Percentiles rank a stretch among this genome's conserved stretches.
Evolutionary conservation across 257 asterid genomes (phyloP).

Genomic region (Mitragyna speciosa): DNA sequence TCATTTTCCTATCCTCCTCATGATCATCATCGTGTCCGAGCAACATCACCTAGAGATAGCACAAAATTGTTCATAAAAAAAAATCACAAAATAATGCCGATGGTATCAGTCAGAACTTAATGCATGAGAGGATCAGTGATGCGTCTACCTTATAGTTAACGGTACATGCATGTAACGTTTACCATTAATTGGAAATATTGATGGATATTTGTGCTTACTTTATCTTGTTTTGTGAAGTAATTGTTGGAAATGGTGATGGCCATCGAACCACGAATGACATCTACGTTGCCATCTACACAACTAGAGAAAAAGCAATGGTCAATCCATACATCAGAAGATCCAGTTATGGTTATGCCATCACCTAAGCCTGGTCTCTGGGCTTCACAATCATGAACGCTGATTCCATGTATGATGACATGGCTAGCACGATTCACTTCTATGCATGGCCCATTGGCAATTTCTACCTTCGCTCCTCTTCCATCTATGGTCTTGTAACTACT

Average conservation of each 20-base stretch:
- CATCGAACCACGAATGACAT: constrained; percentile 73
- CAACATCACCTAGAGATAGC: constrained; percentile 38
- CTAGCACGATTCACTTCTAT: constrained; percentile 4
- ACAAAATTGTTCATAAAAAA: not conserved
- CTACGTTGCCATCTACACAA: constrained; percentile 61
- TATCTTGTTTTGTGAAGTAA: constrained; percentile 73
- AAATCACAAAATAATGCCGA: not conserved
- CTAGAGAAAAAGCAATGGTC: constrained; percentile 70
- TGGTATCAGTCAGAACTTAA: not conserved
- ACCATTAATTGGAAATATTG: not conserved
- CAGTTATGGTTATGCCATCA: constrained; percentile 58
- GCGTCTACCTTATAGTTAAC: too few relatives aligned
- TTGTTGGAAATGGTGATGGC: constrained; percentile 75
- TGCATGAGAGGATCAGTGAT: too few relatives aligned
- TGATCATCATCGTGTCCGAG: constrained; percentile 66
- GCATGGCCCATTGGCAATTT: constrained; percentile 25
- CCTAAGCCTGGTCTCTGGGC: constrained; percentile 48
- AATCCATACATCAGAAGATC: constrained; percentile 61
- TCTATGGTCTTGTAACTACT: constrained; percentile 26
- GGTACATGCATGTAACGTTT: not conserved
- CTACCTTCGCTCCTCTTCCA: constrained; percentile 26
- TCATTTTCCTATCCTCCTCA: constrained; percentile 51
- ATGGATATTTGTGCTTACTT: constrained; percentile 40
- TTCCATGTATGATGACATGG: constrained; percentile 26
- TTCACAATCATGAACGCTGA: constrained; percentile 20